Evolutionary conservation across 169 alveolate species (phyloP), one percentile per base, ranked within the genome.

Genomic region (Amoebophrya sp.): DNA sequence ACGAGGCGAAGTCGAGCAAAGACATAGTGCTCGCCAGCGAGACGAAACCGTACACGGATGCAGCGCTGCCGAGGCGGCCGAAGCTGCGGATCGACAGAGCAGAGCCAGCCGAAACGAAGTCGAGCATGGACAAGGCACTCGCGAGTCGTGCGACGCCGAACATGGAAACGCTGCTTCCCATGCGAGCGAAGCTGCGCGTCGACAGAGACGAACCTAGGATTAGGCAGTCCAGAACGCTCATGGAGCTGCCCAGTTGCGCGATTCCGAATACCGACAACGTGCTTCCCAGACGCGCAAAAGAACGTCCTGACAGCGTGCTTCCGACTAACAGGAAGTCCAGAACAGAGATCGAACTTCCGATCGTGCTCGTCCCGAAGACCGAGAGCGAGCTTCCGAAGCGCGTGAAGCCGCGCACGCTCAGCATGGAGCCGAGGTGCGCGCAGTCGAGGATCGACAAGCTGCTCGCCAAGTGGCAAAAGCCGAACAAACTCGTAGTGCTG

Each of bases 81-180:
- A 26, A 89, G 40, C 90, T 89, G n/a, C 90, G 36, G 41, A 89
- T 41, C 2, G 90, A 89, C 1, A 89, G 90, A 29, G 90, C 18
- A 47, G 53, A 34, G 34, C 90, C 90, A 1, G 39, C 2, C 54
- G 33, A 24, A 23, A 33, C 40, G 41, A 34, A 40, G 39, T 89
- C n/a, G 36, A 89, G 90, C 40, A 89, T 47, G 41, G 90, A 89
- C 6, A 89, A 40, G 47, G 41, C 0, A 47, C 90, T 33, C 3
- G 54, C 90, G n/a, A 89, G 90, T 40, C 12, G 0, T 14, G 90
- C 90, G 36, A 89, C 36, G 47, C 90, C 40, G 90, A 34, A 89
- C 3, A 89, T 47, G 53, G 90, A 89, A 10, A 89, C 41, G 1
- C 12, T 29, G 26, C 53, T 34, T 41, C 90, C 90, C 6, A 89